Percentiles rank a stretch among this genome's conserved stretches.
Conservation (phyloP, 768 basidiomycete genomes). For the Xerocomellus amylosporus region DNA sequence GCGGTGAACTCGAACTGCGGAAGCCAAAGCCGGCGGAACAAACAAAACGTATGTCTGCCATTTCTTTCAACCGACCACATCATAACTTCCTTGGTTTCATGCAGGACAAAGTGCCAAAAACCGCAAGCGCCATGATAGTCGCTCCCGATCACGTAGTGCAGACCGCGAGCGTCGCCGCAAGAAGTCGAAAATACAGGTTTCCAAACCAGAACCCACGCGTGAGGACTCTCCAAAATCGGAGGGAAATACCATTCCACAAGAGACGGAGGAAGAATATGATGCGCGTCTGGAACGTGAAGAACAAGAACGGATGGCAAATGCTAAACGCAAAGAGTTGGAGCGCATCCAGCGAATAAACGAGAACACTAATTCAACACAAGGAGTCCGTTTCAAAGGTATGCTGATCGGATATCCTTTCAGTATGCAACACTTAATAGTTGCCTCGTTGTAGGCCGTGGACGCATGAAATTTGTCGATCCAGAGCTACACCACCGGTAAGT, state of each 20-base stretch:
- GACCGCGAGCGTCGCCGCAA: slow-evolving; percentile 29
- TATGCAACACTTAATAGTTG: neutral
- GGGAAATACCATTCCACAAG: slow-evolving; percentile 29
- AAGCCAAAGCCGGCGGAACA: slow-evolving; percentile 20
- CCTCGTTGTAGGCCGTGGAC: slow-evolving; percentile 47
- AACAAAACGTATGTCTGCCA: slow-evolving; percentile 10
- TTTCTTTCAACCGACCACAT: neutral
- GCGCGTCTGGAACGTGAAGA: slow-evolving; percentile 66
- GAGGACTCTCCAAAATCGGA: slow-evolving; percentile 8
- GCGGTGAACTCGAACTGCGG: slow-evolving; percentile 81
- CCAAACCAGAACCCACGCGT: slow-evolving; percentile 2
- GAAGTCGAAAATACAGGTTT: slow-evolving; percentile 23
- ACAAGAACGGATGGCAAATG: slow-evolving; percentile 50
- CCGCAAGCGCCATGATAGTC: slow-evolving; percentile 22
- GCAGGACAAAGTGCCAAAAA: slow-evolving; percentile 8
- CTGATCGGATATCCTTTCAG: neutral
- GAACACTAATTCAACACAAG: slow-evolving; percentile 34
- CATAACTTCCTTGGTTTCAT: neutral
- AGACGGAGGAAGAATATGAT: slow-evolving; percentile 75
- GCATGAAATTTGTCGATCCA: slow-evolving; percentile 68
- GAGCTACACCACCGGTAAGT: slow-evolving; percentile 40
- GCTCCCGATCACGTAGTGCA: slow-evolving; percentile 29
- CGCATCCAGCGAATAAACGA: slow-evolving; percentile 41
- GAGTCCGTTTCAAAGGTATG: slow-evolving; percentile 66
- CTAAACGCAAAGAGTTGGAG: slow-evolving; percentile 48